phyloP scores from a whole-genome alignment of 176 grass and related monocot genomes.

The Bonia amplexicaulis region DNA sequence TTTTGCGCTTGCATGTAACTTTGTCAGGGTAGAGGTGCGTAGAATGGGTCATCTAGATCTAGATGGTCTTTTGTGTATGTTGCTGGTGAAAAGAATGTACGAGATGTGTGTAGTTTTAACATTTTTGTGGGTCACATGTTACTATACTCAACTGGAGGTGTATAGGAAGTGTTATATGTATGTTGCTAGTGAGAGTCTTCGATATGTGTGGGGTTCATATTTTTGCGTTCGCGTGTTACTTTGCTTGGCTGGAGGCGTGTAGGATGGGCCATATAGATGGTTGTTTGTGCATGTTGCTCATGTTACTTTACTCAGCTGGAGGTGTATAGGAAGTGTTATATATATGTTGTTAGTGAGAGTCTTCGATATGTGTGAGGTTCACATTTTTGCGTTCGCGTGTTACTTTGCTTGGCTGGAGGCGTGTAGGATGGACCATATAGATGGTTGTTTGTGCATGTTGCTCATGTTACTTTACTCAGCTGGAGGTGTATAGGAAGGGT shows the following conservation, averaged over 20 bases:
- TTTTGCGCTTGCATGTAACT: rapidly evolving
- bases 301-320: background rate
- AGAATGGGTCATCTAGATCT: background rate
- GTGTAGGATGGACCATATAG: background rate
- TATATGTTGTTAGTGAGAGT: background rate
- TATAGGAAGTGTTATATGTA: background rate
- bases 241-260: background rate
- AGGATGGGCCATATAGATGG: background rate
- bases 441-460: no score
- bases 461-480: background rate
- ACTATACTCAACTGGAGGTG: background rate
- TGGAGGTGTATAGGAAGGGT: background rate
- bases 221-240: background rate
- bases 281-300: no score
- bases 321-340: background rate
- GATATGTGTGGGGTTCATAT: background rate
- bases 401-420: background rate
- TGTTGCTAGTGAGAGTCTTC: background rate
- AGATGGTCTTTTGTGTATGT: background rate
- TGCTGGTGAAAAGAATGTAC: background rate
- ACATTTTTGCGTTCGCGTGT: background rate
- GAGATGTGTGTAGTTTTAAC: background rate
- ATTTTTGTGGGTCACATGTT: background rate
- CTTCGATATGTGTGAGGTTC: background rate
- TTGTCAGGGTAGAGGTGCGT: background rate